Percentiles rank a stretch among this genome's conserved stretches.
These are phyloP conservation scores for Linanthus parryae DNA, from an alignment of 148 eudicot genomes.

Conservation along the genomic window DNA sequence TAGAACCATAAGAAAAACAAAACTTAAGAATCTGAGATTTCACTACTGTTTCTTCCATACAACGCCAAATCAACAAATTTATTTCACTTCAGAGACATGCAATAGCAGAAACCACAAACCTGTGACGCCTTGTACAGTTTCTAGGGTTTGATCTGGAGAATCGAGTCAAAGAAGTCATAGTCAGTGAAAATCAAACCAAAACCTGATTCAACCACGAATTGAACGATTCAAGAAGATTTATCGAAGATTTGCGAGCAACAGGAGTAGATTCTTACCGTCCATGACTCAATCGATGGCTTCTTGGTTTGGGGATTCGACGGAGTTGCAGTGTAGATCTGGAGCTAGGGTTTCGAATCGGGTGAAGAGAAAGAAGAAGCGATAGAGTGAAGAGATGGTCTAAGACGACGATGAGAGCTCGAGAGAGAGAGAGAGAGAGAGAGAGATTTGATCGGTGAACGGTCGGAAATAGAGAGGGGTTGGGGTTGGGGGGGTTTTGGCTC, in stretches of 20 bases:
- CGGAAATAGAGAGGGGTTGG: no score
- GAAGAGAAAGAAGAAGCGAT: background rate
- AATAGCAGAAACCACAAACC: no score
- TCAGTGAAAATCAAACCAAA: background rate
- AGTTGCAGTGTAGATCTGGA: background rate
- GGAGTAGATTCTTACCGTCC: background rate
- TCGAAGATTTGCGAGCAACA: background rate
- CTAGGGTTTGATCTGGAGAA: no score
- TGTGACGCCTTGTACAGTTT: no score
- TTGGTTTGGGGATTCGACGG: background rate
- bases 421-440: slow-evolving; percentile 8
- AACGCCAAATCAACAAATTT: no score
- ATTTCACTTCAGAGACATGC: no score
- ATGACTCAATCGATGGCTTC: background rate
- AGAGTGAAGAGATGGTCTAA: background rate
- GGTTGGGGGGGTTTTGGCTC: slow-evolving; percentile 1
- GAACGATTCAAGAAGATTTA: background rate
- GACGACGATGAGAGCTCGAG: background rate
- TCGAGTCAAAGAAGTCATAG: background rate
- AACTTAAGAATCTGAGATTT: no score
- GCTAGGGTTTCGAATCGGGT: background rate
- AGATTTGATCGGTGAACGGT: slow-evolving; percentile 7
- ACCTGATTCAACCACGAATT: background rate
- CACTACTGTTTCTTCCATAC: no score
- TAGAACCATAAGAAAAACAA: no score